Conservation (phyloP, 257 asterid genomes). For the Capsicum rhomboideum region DNA sequence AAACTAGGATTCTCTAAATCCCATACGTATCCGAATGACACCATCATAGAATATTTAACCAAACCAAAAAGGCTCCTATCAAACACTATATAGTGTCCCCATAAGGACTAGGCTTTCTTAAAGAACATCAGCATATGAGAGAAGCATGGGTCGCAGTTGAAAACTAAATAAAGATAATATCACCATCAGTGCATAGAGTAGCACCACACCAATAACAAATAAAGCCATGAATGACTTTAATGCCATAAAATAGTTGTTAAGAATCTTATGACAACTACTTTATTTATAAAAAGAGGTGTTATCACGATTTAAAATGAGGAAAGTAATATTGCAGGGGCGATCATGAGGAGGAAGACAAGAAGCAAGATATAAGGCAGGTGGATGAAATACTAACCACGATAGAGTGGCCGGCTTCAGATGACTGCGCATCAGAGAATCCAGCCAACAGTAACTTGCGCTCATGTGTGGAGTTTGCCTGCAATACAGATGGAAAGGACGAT, state of each 20-base stretch:
- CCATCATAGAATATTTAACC: background rate
- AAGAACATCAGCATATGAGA: background rate
- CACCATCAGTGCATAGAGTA: background rate
- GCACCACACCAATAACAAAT: background rate
- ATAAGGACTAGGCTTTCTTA: background rate
- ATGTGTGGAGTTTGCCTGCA: constrained; percentile 52
- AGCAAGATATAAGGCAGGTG: background rate
- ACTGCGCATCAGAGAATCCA: constrained; percentile 62
- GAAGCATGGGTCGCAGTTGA: background rate
- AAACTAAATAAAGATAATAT: background rate
- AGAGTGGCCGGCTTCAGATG: constrained; percentile 38
- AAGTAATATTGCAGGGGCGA: background rate
- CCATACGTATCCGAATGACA: background rate
- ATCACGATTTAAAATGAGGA: background rate
- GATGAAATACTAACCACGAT: constrained; percentile 46
- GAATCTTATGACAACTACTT: background rate
- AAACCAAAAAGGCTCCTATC: background rate
- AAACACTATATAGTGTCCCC: background rate
- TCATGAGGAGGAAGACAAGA: background rate
- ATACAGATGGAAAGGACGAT: background rate
- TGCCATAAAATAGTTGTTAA: background rate
- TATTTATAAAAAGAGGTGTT: background rate
- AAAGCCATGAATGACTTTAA: background rate
- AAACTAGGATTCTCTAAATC: background rate
- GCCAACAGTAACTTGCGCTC: constrained; percentile 70